phyloP scores from a whole-genome alignment of 176 grass and related monocot genomes.

The Zea luxurians region DNA sequence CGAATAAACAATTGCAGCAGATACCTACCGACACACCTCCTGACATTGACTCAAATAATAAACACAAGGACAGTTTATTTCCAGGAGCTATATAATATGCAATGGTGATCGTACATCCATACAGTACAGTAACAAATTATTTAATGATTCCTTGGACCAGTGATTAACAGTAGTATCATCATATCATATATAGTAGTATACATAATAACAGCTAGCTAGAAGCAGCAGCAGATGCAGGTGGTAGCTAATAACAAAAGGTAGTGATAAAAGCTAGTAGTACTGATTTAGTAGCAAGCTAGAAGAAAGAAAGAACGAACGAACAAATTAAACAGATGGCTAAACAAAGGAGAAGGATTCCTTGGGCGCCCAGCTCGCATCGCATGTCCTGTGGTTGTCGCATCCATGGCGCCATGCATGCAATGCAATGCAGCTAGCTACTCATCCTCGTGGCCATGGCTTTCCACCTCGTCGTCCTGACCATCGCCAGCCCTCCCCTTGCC shows the following conservation, averaged over 20 bases:
- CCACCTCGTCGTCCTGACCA: conserved; percentile 45
- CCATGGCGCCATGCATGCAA: background rate
- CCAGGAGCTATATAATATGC: background rate
- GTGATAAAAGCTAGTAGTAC: conserved; percentile 15
- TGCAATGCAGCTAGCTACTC: conserved; percentile 19
- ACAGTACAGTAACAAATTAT: background rate
- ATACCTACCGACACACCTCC: conserved; percentile 27
- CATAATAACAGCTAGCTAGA: background rate
- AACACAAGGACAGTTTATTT: background rate
- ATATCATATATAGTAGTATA: background rate
- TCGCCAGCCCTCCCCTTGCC: conserved; percentile 15
- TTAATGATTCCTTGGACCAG: background rate
- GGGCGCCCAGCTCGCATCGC: background rate
- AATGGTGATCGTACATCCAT: background rate
- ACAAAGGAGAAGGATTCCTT: background rate
- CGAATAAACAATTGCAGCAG: background rate
- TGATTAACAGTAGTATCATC: background rate
- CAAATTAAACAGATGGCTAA: conserved; percentile 4
- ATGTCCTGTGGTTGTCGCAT: background rate
- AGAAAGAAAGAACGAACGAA: background rate
- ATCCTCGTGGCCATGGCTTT: conserved; percentile 52
- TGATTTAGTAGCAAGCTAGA: background rate
- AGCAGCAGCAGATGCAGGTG: background rate
- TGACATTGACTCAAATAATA: conserved; percentile 18
- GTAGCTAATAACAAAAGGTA: conserved; percentile 1